Evolutionary conservation across 2,329 filamentous ascomycete species (phyloP).

Genomic region (Apiospora sp.): DNA sequence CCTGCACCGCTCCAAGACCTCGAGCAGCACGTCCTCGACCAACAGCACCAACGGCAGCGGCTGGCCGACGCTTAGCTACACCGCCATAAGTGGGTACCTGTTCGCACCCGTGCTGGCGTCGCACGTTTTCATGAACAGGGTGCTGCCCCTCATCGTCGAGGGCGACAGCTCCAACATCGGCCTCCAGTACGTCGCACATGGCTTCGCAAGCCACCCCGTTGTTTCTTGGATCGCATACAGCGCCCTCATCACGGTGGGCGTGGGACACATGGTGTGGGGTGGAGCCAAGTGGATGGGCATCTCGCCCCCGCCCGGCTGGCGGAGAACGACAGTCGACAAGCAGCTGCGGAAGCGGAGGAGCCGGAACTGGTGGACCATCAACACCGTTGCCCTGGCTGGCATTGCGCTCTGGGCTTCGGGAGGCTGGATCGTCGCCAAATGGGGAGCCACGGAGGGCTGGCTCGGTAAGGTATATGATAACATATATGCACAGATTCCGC

Average conservation of each 20-base stretch:
- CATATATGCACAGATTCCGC: conserved; percentile 55
- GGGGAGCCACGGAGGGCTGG: conserved; percentile 77
- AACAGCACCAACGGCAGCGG: conserved; percentile 37
- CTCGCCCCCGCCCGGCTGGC: conserved; percentile 64
- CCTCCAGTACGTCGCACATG: conserved; percentile 84
- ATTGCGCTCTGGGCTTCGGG: conserved; percentile 82
- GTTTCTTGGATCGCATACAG: conserved; percentile 75
- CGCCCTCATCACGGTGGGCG: conserved; percentile 71
- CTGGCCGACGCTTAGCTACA: conserved; percentile 78
- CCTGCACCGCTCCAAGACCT: conserved; percentile 43
- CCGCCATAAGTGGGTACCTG: conserved; percentile 76
- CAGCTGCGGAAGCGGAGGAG: conserved; percentile 62
- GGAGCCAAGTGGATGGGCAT: conserved; percentile 81
- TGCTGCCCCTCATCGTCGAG: conserved; percentile 77
- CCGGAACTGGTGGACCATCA: conserved; percentile 75
- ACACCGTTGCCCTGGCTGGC: conserved; percentile 66
- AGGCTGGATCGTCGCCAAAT: conserved; percentile 76
- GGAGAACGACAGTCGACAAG: conserved; percentile 57
- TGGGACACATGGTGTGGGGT: conserved; percentile 85
- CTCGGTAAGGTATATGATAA: conserved; percentile 81
- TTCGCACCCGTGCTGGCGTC: conserved; percentile 70
- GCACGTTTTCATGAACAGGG: conserved; percentile 79
- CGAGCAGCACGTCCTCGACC: conserved; percentile 41
- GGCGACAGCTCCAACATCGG: conserved; percentile 89
- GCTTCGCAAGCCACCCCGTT: conserved; percentile 75